phyloP scores from a whole-genome alignment of 2,329 filamentous ascomycete species.

The Botryotinia calthae region DNA sequence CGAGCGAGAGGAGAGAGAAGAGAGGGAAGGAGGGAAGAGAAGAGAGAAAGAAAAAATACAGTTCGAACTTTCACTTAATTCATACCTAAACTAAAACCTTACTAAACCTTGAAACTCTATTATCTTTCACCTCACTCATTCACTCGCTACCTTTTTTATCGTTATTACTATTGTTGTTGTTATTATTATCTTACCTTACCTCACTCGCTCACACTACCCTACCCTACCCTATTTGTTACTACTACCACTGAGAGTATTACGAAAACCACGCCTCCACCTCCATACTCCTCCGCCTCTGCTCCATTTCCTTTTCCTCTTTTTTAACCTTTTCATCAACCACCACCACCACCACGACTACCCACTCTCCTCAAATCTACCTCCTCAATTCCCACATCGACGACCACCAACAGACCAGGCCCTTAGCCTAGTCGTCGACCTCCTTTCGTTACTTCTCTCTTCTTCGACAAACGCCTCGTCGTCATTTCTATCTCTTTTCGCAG shows the following conservation, averaged over 20 bases:
- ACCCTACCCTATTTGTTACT: background rate
- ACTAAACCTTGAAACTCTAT: background rate
- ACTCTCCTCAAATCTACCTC: background rate
- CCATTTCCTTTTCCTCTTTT: conserved; percentile 9
- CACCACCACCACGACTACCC: background rate
- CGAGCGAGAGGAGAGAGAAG: background rate
- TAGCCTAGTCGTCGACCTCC: conserved; percentile 12
- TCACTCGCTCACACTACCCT: background rate
- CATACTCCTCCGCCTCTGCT: conserved; percentile 10
- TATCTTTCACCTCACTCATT: background rate
- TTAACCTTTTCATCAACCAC: background rate
- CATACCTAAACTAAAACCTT: background rate
- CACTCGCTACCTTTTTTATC: background rate
- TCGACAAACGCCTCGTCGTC: conserved; percentile 2
- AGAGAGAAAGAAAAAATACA: background rate
- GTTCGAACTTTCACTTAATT: background rate
- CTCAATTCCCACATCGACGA: background rate
- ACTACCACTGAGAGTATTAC: background rate
- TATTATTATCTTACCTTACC: background rate
- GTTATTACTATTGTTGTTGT: background rate
- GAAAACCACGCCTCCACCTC: background rate
- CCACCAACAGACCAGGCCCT: conserved; percentile 5
- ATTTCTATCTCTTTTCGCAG: conserved; percentile 13
- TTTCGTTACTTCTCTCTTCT: conserved; percentile 5
- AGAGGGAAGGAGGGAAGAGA: background rate